Evolutionary conservation across 495 filamentous ascomycete genomes (phyloP), one percentile per base, ranked within the genome.

Genomic region (Penicilliopsis zonata): DNA sequence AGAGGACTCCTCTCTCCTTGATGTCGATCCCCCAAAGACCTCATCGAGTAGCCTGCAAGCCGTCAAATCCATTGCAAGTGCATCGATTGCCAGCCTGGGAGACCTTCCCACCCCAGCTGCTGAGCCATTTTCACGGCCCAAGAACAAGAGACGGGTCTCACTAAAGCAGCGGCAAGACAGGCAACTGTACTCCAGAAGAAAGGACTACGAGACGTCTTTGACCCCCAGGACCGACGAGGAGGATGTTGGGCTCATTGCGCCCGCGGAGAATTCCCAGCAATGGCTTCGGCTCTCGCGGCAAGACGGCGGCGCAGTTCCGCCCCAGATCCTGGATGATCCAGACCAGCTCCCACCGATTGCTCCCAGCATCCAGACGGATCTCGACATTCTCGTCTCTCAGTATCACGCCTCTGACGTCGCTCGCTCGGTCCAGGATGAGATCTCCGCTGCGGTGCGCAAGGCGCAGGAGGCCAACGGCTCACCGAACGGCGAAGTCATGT

Each of bases 41-140:
- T 74, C 80, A n/a, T 83, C 83, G 12, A 93, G 85, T 58, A 93
- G 85, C 46, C 74, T 85, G 18, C 69, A 77, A 31, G 87, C 85
- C n/a, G 74, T 94, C 35, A 95, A 95, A 50, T 93, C 86, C 0
- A 76, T 94, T 32, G 77, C 83, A 2, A 93, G 86, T 53, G 65
- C 78, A 8, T 86, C 81, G 14, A 77, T 74, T 36, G 65, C 67
- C 18, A 80, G 72, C 46, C 47, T 71, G 2, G 75, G 76, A 22
- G 65, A 70, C 9, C 57, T 57, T 24, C 59, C 56, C 14, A 78
- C 72, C 18, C 78, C 69, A 38, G 62, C 70, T 8, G 66, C 73
- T 14, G 74, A 82, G 24, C 66, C 68, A 31, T 57, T 50, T 2
- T 46, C 69, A 5, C 70, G 80, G 24, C 82, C 82, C 0, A 76